Evolutionary conservation across 305 asterid species (phyloP), one percentile per base, ranked within the genome.

Genomic region (Rubia peregrina): DNA sequence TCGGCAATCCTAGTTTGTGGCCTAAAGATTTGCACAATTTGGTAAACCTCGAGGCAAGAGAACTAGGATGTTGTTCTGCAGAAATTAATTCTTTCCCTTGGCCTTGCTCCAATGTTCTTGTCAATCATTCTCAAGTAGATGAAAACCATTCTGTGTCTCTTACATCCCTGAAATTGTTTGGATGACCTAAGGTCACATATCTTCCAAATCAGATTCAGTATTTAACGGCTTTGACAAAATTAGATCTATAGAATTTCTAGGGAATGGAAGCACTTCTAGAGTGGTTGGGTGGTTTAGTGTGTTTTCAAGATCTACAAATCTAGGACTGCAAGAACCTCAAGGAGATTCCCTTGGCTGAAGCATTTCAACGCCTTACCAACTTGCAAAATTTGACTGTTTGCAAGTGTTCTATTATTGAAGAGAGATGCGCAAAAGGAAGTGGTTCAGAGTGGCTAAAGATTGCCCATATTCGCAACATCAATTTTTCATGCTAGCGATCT

Each of bases 151-250:
- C 21, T 33, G 13, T n/a, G 63, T 48, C 49, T 61, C 49, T 61
- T 22, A 40, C 40, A 17, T 19, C n/a, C 12, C 69, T 71, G 14
- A 2, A 2, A 16, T 61, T 71, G 60, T 14, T 10, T 42, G 61
- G 62, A 44, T 71, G 62, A 49, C 36, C 48, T 43, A 63, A 71
- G 16, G 22, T 61, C 36, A 30, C 4, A 11, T 30, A 43, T 16
- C 75, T 71, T 2, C 69, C 75, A 7, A 46, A 71, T 1, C 60
- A 71, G 36, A 60, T 71, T 71, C 74, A 43, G 12, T 33, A 71
- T 24, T 14, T 62, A 14, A 30, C 69, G 12, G 5, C 8, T 7
- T 19, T 71, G 62, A 62, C 9, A n/a, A 9, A 1, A 3, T 46
- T 71, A 26, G 7, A 3, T 4, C 21, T 71, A 10, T 26, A 7